Evolutionary conservation across 1,284 basidiomycete species (phyloP).

Genomic region (Malassezia japonica): DNA sequence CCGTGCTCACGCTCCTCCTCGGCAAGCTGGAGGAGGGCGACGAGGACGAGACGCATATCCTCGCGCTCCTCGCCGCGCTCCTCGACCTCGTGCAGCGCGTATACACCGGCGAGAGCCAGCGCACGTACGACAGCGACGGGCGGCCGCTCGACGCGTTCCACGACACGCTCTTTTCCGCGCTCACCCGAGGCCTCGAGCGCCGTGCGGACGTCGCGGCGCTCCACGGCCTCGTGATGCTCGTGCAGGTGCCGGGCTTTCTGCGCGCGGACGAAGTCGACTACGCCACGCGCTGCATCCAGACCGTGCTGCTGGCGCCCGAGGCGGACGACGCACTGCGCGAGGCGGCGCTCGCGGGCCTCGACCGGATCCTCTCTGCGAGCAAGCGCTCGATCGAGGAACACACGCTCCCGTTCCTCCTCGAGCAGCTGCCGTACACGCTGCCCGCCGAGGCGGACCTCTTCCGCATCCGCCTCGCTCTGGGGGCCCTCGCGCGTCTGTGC

Average conservation of each 20-base stretch:
- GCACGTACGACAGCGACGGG: constrained; percentile 28
- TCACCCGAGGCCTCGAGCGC: constrained; percentile 20
- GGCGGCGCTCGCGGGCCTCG: constrained; percentile 21
- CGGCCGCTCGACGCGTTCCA: constrained; percentile 33
- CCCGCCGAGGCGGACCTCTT: constrained; percentile 57
- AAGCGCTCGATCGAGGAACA: constrained; percentile 19
- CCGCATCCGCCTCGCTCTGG: constrained; percentile 62
- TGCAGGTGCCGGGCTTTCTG: constrained; percentile 52
- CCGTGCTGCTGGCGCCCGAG: constrained; percentile 33
- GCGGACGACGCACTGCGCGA: constrained; percentile 20
- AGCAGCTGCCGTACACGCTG: constrained; percentile 51
- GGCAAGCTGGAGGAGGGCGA: constrained; percentile 57
- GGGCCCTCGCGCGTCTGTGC: constrained; percentile 66
- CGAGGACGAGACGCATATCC: constrained; percentile 62
- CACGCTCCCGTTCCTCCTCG: constrained; percentile 71
- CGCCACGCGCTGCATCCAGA: constrained; percentile 66
- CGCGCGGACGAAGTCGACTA: constrained; percentile 66
- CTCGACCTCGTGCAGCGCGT: constrained; percentile 29
- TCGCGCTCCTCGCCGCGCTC: constrained; percentile 49
- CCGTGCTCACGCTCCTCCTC: constrained; percentile 29
- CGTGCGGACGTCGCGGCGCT: constrained; percentile 26
- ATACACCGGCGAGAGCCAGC: constrained; percentile 5
- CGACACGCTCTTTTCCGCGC: constrained; percentile 26
- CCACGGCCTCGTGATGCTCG: constrained; percentile 22
- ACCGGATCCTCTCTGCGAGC: constrained; percentile 19